These are phyloP conservation scores for Alliaria petiolata DNA, from an alignment of 345 rosid genomes.

Conservation along the genomic window DNA sequence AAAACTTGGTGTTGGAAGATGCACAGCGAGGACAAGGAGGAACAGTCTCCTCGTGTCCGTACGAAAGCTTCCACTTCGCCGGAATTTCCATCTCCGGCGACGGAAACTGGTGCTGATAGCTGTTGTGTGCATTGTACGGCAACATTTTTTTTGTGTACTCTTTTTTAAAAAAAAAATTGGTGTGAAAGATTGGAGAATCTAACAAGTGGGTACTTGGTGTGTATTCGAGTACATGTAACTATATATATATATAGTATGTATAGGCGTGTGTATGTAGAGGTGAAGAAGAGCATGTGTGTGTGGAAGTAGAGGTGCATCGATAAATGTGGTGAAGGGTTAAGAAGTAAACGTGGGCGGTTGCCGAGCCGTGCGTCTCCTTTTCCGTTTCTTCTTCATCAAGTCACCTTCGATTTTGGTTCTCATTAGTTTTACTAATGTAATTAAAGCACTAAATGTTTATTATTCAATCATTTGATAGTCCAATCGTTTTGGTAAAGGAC, in stretches of 20 bases:
- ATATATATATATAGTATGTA: neutral
- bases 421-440: neutral
- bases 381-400: slow-evolving; percentile 31
- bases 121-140: slow-evolving; percentile 22
- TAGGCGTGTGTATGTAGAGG: neutral
- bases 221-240: slow-evolving; percentile 8
- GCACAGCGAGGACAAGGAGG: slow-evolving; percentile 90
- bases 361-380: slow-evolving; percentile 43
- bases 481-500: neutral
- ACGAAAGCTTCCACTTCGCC: slow-evolving; percentile 30
- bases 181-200: neutral
- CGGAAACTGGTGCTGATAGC: slow-evolving; percentile 27
- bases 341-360: slow-evolving; percentile 69
- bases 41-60: slow-evolving; percentile 44
- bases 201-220: slow-evolving; percentile 14
- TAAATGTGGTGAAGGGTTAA: slow-evolving; percentile 9
- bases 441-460: too few species aligned
- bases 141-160: slow-evolving; percentile 13
- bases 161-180: neutral
- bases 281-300: slow-evolving; percentile 41
- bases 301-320: slow-evolving; percentile 30
- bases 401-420: slow-evolving; percentile 13
- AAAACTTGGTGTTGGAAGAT: slow-evolving; percentile 82
- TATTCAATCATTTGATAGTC: neutral
- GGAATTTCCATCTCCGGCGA: slow-evolving; percentile 26